Conservation (phyloP, 2,329 filamentous ascomycete genomes). For the Colletotrichum somersetense region DNA sequence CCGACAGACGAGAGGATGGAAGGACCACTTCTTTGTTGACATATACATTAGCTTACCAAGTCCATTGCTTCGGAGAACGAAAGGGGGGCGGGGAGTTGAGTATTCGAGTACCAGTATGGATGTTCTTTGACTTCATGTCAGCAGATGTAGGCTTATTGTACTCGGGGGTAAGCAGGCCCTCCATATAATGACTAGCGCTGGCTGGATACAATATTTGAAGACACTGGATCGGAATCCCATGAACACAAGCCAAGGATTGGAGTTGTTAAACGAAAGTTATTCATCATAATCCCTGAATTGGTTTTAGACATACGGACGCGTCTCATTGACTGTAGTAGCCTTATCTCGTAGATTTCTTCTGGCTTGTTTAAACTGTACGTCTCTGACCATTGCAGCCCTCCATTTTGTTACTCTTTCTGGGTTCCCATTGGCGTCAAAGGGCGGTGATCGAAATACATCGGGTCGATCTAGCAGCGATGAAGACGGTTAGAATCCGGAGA, state of each 20-base stretch:
- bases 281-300: neutral
- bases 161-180: neutral
- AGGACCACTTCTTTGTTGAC: slow-evolving; percentile 61
- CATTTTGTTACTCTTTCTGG: neutral
- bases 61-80: too few relatives aligned
- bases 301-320: slow-evolving; percentile 2
- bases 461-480: slow-evolving; percentile 26
- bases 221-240: slow-evolving; percentile 43
- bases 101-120: slow-evolving; percentile 51
- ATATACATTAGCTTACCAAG: neutral
- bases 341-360: neutral
- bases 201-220: slow-evolving; percentile 51
- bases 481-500: slow-evolving; percentile 7
- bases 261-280: slow-evolving; percentile 44
- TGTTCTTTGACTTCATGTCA: slow-evolving; percentile 45
- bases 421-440: slow-evolving; percentile 16
- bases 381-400: neutral
- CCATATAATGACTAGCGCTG: slow-evolving; percentile 58
- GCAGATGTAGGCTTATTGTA: neutral
- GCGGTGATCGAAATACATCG: slow-evolving; percentile 24
- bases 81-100: too few relatives aligned
- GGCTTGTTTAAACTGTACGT: slow-evolving; percentile 4
- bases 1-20: slow-evolving; percentile 72
- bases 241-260: slow-evolving; percentile 38
- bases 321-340: slow-evolving; percentile 2